phyloP scores from a whole-genome alignment of 129 eudicot genomes.

The Helianthus tuberosus region DNA sequence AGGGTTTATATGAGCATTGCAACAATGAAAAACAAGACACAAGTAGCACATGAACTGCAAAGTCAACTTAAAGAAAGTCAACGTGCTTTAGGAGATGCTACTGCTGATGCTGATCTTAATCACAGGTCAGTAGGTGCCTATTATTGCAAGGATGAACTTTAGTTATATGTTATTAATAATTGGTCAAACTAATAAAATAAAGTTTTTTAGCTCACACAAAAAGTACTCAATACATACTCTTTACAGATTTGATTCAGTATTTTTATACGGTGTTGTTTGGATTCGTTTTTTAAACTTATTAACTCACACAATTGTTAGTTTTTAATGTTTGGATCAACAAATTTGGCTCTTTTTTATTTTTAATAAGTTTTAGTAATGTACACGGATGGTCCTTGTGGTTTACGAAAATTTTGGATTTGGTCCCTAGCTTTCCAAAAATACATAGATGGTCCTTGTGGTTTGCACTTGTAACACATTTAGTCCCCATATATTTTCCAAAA shows the following conservation, averaged over 20 bases:
- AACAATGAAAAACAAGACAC: slow-evolving; percentile 67
- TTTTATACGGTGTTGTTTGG: not conserved
- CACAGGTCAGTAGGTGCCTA: slow-evolving; percentile 52
- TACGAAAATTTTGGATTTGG: no score
- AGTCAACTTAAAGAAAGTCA: slow-evolving; percentile 86
- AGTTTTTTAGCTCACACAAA: not conserved
- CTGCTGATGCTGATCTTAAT: slow-evolving; percentile 73
- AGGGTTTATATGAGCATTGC: slow-evolving; percentile 86
- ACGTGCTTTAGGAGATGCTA: slow-evolving; percentile 78
- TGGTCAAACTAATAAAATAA: not conserved
- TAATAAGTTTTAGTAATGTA: no score
- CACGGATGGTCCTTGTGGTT: no score
- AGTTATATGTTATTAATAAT: slow-evolving; percentile 4
- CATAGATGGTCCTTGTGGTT: no score
- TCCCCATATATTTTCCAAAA: no score
- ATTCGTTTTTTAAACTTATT: not conserved
- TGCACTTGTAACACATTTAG: no score
- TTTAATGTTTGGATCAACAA: not conserved
- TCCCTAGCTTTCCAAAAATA: no score
- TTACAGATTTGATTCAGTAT: not conserved
- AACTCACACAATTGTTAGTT: not conserved
- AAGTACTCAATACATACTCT: not conserved
- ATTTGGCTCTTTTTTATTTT: no score
- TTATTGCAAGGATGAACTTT: slow-evolving; percentile 11
- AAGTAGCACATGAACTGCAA: slow-evolving; percentile 72